Evolutionary conservation across 768 basidiomycete species (phyloP), one percentile per base, ranked within the genome.

Genomic region (Hebeloma cylindrosporum): DNA sequence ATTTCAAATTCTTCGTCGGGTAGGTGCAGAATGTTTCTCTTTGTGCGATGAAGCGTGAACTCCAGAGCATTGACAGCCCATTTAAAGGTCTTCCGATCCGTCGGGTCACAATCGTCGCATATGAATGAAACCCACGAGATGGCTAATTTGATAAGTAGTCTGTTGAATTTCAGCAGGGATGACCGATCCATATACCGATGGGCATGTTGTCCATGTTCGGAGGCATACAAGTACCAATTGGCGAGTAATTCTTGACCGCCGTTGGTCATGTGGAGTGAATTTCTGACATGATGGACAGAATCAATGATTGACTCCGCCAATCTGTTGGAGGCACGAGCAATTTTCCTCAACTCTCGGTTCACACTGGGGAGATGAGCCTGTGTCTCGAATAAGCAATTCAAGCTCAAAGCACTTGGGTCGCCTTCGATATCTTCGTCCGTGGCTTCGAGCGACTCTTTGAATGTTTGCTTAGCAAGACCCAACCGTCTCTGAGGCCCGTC

Each of bases 111-210:
- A 57, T 94, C 91, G 60, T 97, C 93, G 68, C 93, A 96, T 52
- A 98, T 95, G 73, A 99, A 98, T 32, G 93, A 86, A 25, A 98
- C 91, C 95, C 95, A 99, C 9, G 90, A 88, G 56, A 98, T 97
- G 7, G 94, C 92, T 40, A 98, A 78, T 48, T 83, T 85, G 64
- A 94, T 86, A 25, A 97, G 74, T 3, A 87, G 75, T 5, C 86
- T 80, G 59, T 88, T 87, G 67, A 96, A 95, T 53, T 86, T 84
- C 54, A 77, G 69, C 41, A 85, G 62, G 0, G 81, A 73, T 0
- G 78, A 59, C 11, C 77, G 78, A 54, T 95, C 93, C 84, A 96
- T 89, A 61, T 88, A 83, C 52, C 85, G 82, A 57, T 92, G 85
- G 7, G 87, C 89, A 56, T 94, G 88, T 48, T 88, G 83, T 1